phyloP scores from a whole-genome alignment of 805 yeast genomes.

The Hermanozyma aechmeae region DNA sequence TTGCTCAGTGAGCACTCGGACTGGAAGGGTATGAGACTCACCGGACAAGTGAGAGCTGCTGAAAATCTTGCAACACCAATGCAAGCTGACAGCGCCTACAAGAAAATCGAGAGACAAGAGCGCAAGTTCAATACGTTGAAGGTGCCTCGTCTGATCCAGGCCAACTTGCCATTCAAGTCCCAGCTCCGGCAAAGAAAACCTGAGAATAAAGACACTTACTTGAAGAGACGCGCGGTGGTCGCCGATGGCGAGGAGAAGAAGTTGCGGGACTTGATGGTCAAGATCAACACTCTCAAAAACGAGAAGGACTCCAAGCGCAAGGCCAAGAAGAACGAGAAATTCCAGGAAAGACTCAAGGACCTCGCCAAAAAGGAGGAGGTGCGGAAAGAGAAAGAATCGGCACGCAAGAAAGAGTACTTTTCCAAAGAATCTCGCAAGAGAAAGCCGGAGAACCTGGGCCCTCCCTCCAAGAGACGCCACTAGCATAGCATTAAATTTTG shows the following conservation, averaged over 20 bases:
- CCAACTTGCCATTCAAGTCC: conserved; percentile 81
- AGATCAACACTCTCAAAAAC: conserved; percentile 73
- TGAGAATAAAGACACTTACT: conserved; percentile 70
- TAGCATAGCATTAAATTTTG: no score
- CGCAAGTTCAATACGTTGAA: conserved; percentile 81
- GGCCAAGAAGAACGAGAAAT: conserved; percentile 65
- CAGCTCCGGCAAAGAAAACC: conserved; percentile 87
- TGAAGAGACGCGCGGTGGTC: conserved; percentile 88
- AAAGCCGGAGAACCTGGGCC: no score
- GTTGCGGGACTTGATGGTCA: conserved; percentile 81
- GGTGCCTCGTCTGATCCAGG: conserved; percentile 73
- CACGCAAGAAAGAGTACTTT: conserved; percentile 82
- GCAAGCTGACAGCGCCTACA: conserved; percentile 40
- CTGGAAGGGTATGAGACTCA: conserved; percentile 95
- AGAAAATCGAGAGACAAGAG: conserved; percentile 73
- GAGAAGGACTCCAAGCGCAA: conserved; percentile 75
- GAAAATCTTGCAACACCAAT: conserved; percentile 55
- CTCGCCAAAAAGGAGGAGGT: conserved; percentile 66
- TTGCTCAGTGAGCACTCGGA: conserved; percentile 66
- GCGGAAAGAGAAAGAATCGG: conserved; percentile 66
- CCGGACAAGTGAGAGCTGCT: conserved; percentile 87
- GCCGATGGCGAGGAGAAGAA: conserved; percentile 88
- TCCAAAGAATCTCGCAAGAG: conserved; percentile 62
- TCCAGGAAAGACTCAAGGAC: conserved; percentile 65
- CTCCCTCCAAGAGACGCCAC: no score